These are phyloP conservation scores for Mucor circinelloides DNA, from an alignment of 371 early-diverging fungal genomes.

Conservation along the genomic window DNA sequence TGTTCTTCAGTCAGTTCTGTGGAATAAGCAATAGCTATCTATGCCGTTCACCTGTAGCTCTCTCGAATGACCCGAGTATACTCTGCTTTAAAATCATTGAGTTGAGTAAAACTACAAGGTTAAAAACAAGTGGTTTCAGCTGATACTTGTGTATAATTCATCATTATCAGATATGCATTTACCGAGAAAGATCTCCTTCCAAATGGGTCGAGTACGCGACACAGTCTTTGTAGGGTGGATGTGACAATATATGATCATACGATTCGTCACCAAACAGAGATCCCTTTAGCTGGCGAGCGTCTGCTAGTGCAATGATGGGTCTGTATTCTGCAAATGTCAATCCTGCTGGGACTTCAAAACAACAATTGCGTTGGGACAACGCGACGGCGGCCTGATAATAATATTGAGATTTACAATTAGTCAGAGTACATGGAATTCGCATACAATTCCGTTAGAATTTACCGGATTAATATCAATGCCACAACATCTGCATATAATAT, in stretches of 20 bases:
- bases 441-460: slow-evolving; percentile 14
- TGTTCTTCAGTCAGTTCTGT: not conserved
- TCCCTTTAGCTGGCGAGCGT: slow-evolving; percentile 67
- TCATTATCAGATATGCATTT: not conserved
- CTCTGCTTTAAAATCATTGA: slow-evolving; percentile 76
- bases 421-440: not conserved
- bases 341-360: slow-evolving; percentile 76
- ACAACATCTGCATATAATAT: slow-evolving; percentile 58
- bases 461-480: slow-evolving; percentile 92
- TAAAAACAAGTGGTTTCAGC: not conserved
- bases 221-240: slow-evolving; percentile 95
- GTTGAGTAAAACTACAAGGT: slow-evolving; percentile 64
- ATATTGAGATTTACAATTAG: not conserved
- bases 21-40: not conserved
- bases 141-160: not conserved
- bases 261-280: slow-evolving; percentile 63
- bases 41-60: slow-evolving; percentile 59
- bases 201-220: slow-evolving; percentile 76
- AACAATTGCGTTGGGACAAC: slow-evolving; percentile 82
- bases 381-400: slow-evolving; percentile 72
- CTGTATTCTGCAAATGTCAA: slow-evolving; percentile 76
- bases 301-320: slow-evolving; percentile 82
- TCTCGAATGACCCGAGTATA: slow-evolving; percentile 76
- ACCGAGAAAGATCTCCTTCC: slow-evolving; percentile 81
- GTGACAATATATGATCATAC: slow-evolving; percentile 87